These are phyloP conservation scores for Polyporus tsugae DNA, from an alignment of 1,284 basidiomycete genomes.

Conservation along the genomic window DNA sequence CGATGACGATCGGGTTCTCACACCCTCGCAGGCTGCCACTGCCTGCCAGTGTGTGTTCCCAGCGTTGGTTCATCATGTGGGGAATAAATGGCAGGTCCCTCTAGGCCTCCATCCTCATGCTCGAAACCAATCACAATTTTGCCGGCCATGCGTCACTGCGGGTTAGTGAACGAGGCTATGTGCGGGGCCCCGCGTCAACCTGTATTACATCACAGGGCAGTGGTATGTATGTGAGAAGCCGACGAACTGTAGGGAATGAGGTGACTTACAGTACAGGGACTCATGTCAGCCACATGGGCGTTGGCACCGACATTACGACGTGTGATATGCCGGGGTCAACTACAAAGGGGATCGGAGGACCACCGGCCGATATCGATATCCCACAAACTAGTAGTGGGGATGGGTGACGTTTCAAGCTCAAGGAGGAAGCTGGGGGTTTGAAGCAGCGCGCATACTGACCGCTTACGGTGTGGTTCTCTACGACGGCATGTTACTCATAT, in stretches of 20 bases:
- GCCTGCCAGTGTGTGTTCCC: not conserved
- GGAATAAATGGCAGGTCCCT: slow-evolving; percentile 7
- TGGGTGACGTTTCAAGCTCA: slow-evolving; percentile 4
- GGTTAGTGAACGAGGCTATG: slow-evolving; percentile 15
- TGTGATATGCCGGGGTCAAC: not conserved
- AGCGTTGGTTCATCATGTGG: slow-evolving; percentile 1
- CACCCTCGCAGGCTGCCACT: not conserved
- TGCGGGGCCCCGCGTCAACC: slow-evolving; percentile 19
- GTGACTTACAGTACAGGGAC: slow-evolving; percentile 9
- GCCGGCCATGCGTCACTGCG: slow-evolving; percentile 5
- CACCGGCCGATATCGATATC: not conserved
- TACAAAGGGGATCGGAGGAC: not conserved
- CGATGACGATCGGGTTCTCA: slow-evolving; percentile 10
- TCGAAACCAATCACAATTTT: not conserved
- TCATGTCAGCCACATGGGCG: slow-evolving; percentile 13
- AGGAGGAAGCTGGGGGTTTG: not conserved
- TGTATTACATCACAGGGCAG: not conserved
- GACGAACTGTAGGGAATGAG: not conserved
- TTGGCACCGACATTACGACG: not conserved
- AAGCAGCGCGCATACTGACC: too few species aligned
- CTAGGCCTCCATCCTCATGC: not conserved
- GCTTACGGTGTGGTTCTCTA: not conserved
- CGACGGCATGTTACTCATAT: not conserved
- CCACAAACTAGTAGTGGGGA: not conserved
- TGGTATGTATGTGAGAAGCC: slow-evolving; percentile 4